phyloP scores from a whole-genome alignment of 2,329 filamentous ascomycete genomes.

The Venturia nashicola region DNA sequence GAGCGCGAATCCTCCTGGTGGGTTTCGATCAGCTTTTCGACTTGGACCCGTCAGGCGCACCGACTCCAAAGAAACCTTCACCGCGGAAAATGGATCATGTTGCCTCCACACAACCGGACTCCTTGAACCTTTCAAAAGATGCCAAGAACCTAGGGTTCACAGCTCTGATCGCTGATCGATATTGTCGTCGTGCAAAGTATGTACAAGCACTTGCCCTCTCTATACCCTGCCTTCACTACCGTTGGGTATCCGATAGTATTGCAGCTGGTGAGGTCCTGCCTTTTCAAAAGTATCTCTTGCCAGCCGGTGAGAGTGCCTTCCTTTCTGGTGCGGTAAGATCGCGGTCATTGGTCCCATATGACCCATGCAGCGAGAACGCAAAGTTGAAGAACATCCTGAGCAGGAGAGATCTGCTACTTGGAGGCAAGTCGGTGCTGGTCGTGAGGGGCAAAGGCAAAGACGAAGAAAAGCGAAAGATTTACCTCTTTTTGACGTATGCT shows the following conservation, averaged over 20 bases:
- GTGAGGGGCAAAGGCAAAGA: slow-evolving; percentile 42
- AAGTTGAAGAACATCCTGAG: not conserved
- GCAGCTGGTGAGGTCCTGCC: slow-evolving; percentile 48
- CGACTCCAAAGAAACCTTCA: slow-evolving; percentile 6
- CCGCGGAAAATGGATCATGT: not conserved
- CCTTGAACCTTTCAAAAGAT: slow-evolving; percentile 41
- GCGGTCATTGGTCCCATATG: slow-evolving; percentile 49
- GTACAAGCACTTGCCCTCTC: slow-evolving; percentile 88
- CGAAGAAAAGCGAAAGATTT: slow-evolving; percentile 1
- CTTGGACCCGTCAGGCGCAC: slow-evolving; percentile 14
- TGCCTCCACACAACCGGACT: not conserved
- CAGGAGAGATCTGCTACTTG: slow-evolving; percentile 48
- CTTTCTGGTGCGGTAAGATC: slow-evolving; percentile 69
- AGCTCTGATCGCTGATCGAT: slow-evolving; percentile 72
- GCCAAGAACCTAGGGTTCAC: slow-evolving; percentile 57
- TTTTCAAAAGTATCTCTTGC: slow-evolving; percentile 74
- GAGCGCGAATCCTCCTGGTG: slow-evolving; percentile 56
- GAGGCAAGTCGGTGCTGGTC: slow-evolving; percentile 55
- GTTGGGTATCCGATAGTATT: slow-evolving; percentile 69
- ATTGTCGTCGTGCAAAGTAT: slow-evolving; percentile 81
- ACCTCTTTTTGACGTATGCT: slow-evolving; percentile 63
- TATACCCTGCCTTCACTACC: slow-evolving; percentile 69
- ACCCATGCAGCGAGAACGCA: slow-evolving; percentile 29
- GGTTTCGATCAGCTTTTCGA: slow-evolving; percentile 79
- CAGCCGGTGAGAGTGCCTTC: slow-evolving; percentile 67